These are phyloP conservation scores for Rhizophora mangle DNA, from an alignment of 345 rosid species.

Conservation along the genomic window DNA sequence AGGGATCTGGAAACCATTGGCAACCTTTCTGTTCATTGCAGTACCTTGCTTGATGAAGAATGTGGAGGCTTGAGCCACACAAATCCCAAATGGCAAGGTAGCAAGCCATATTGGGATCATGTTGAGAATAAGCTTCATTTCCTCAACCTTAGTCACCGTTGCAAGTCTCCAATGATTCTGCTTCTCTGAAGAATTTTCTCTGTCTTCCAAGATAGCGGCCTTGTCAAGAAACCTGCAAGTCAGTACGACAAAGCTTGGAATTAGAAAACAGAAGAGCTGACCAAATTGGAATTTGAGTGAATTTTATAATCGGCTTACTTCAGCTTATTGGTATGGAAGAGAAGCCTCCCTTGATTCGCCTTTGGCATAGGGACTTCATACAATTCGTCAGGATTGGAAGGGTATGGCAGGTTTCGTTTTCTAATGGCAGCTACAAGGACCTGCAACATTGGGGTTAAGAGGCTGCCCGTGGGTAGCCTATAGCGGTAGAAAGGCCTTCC, in stretches of 20 bases:
- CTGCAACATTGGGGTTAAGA: conserved; percentile 72
- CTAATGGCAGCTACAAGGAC: conserved; percentile 72
- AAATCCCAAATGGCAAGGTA: conserved; percentile 67
- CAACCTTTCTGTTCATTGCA: conserved; percentile 41
- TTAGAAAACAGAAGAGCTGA: not conserved
- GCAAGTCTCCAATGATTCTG: conserved; percentile 70
- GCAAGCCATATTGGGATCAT: conserved; percentile 87
- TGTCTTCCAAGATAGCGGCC: conserved; percentile 62
- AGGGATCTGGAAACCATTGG: conserved; percentile 47
- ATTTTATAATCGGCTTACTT: conserved; percentile 40
- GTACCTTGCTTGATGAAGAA: conserved; percentile 91
- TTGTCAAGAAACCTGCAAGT: conserved; percentile 80
- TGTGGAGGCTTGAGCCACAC: conserved; percentile 71
- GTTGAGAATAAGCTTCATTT: conserved; percentile 78
- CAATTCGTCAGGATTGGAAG: conserved; percentile 46
- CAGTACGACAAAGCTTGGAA: not conserved
- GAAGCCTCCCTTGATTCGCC: conserved; percentile 45
- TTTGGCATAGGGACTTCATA: conserved; percentile 46
- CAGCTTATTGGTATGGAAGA: conserved; percentile 63
- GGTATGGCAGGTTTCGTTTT: conserved; percentile 65
- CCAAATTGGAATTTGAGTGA: not conserved
- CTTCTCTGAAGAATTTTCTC: conserved; percentile 36
- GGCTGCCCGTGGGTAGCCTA: conserved; percentile 65
- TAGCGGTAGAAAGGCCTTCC: conserved; percentile 80
- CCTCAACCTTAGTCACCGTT: conserved; percentile 80